Base-by-base conservation (phyloP, 1,139 yeast species). In the Candida smagusa region DNA sequence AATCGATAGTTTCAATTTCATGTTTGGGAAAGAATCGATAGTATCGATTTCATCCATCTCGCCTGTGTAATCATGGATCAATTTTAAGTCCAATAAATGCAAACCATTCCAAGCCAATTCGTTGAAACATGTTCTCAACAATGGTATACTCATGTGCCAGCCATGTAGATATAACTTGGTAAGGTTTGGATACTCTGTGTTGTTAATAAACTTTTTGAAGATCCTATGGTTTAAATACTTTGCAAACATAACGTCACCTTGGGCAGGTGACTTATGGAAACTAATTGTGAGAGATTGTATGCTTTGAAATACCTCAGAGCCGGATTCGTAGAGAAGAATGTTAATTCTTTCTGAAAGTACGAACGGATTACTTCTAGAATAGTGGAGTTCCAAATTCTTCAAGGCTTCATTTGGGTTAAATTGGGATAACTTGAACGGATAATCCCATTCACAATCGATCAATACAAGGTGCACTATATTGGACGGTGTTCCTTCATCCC, bases 391-490 rank as follows among this genome's bases (percentile, higher is more conserved):
- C 13, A 69, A 49, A 4, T 33, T 43, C 4, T 47, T 41, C 23
- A 68, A 48, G 4, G 53, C 41, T 32, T 58, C 50, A 33, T 48
- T 44, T 6, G 39, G 43, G 39, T 68, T 68, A 48, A 71, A 69
- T 34, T 58, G 60, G 3, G 58, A 45, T 9, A 67, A 45, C 7
- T 58, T 48, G 41, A 70, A 71, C 1, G 76, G 76, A 35, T 65
- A 70, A 36, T 65, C 72, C 76, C 76, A 71, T 1, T 68, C 59
- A 49, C 76, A 71, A 45, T 69, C 60, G 7, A 48, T 42, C 6
- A 71, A 48, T 2, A 46, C 31, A 11, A 69, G 35, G 37, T 42
- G 35, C 6, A 23, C 34, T 22, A 22, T 33, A 9, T 32, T 34
- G 8, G 33, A 34, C 6, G 24, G 24, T 3, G 35, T 43, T 5